A percentile compares a stretch with the other conserved stretches of the same genome.
Evolutionary conservation across 345 rosid species (phyloP).

Genomic region (Lepidium sativum): DNA sequence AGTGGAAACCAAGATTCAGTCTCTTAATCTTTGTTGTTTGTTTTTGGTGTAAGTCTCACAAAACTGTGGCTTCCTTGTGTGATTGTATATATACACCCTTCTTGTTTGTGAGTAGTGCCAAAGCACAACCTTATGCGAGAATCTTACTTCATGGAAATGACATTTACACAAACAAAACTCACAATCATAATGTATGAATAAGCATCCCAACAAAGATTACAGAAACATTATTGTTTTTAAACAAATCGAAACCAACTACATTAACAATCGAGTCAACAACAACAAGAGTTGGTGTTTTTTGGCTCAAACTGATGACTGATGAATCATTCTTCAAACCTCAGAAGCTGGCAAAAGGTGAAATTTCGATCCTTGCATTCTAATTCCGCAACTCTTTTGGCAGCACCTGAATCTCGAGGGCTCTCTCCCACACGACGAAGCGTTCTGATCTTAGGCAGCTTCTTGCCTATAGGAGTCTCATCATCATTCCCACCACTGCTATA

Average conservation of each 20-base stretch:
- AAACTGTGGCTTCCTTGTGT: not conserved
- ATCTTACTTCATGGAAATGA: not conserved
- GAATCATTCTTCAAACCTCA: conserved; percentile 42
- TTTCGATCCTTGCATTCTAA: conserved; percentile 50
- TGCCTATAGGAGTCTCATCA: conserved; percentile 33
- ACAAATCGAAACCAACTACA: not conserved
- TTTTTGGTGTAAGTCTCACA: not conserved
- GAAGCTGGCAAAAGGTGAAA: conserved; percentile 42
- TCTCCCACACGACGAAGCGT: conserved; percentile 37
- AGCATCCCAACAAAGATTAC: conserved; percentile 3
- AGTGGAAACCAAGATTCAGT: not conserved
- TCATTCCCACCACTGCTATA: conserved; percentile 27
- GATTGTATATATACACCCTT: not conserved
- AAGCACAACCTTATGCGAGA: not conserved
- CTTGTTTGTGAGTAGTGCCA: not conserved
- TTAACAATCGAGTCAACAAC: conserved; percentile 12
- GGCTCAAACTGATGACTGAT: not conserved
- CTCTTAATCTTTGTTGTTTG: not conserved
- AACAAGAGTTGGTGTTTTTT: conserved; percentile 16
- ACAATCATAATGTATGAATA: conserved; percentile 7
- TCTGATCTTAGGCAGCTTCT: conserved; percentile 64
- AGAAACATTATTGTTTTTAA: not conserved
- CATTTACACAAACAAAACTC: conserved; percentile 2
- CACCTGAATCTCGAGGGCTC: conserved; percentile 88
- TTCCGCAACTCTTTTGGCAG: conserved; percentile 81